Percentiles rank a stretch among this genome's conserved stretches.
Conservation (phyloP, 495 filamentous ascomycete genomes). For the Clavariopsis aquatica region DNA sequence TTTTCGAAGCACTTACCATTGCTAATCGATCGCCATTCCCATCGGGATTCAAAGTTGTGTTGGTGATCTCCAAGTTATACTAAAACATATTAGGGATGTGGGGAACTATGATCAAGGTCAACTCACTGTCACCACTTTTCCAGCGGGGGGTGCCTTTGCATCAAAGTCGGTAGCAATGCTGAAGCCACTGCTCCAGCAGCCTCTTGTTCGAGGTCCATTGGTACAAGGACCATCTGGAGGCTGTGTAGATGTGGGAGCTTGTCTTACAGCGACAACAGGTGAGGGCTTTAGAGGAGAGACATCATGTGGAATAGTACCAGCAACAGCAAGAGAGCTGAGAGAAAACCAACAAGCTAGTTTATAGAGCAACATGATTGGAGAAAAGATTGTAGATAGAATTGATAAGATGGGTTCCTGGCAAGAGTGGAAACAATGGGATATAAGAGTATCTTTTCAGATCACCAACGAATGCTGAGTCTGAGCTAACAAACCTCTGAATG, state of each 20-base stretch:
- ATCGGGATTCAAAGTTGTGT: slow-evolving; percentile 37
- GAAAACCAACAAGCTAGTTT: slow-evolving; percentile 19
- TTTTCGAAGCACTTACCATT: slow-evolving; percentile 14
- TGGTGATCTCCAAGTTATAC: slow-evolving; percentile 37
- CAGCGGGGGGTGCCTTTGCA: slow-evolving; percentile 37
- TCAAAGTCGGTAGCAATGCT: slow-evolving; percentile 41
- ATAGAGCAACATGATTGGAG: slow-evolving; percentile 22
- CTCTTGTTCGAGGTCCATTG: slow-evolving; percentile 35
- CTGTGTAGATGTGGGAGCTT: slow-evolving; percentile 17
- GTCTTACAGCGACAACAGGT: slow-evolving; percentile 21
- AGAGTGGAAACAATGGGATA: background rate
- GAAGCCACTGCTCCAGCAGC: slow-evolving; percentile 39
- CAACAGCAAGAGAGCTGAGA: slow-evolving; percentile 22
- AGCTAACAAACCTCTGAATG: background rate
- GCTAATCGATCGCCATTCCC: slow-evolving; percentile 25
- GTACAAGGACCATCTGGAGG: slow-evolving; percentile 31
- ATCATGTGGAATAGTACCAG: slow-evolving; percentile 19
- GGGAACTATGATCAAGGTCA: background rate
- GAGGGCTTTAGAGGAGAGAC: background rate
- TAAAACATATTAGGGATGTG: background rate
- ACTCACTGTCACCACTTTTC: slow-evolving; percentile 30
- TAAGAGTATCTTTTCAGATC: background rate
- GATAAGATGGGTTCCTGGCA: background rate
- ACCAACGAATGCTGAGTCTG: background rate
- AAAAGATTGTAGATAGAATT: background rate